Evolutionary conservation across 2,329 filamentous ascomycete species (phyloP), one percentile per base, ranked within the genome.

Genomic region (Cadophora gregata): DNA sequence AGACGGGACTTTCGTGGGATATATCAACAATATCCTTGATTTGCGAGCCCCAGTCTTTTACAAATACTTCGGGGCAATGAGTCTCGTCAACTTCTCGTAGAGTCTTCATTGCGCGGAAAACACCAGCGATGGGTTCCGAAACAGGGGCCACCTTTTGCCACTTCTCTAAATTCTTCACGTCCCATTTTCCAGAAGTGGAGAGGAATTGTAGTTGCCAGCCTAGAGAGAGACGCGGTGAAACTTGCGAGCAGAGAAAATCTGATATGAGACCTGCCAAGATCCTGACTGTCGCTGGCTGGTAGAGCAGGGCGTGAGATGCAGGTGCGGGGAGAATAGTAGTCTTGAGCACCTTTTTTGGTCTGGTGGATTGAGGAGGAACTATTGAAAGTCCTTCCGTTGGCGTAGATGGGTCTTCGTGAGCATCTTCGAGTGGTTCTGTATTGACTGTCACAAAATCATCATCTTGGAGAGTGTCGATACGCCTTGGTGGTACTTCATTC

Each of bases 91-190:
- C 91, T 78, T 97, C 93, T 38, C 95, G 88, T 24, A 98, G 85
- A 0, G 96, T 98, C 80, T 98, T 97, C 85, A 97, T 91, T 2
- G 93, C 94, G 29, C 92, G 88, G 77, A 97, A 97, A 4, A 93
- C 83, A 16, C 88, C 87, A 0, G 86, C 92, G 67, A 98, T 96
- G 3, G 90, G 88, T 1, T 86, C 84, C 0, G 92, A 96, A 1
- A 97, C 92, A 0, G 93, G 91, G 1, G 82, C 79, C 0, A 96
- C 91, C 21, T 88, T 88, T 77, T 92, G 86, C 95, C 95, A 98
- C 77, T 98, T 98, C 67, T 86, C 88, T 12, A 97, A 84, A 75
- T 98, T 98, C 81, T 98, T 98, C 72, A 98, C 93, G 75, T 97
- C 95, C 95, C 95, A 98, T 80, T 98, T 98, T 3, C 94, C 94